These are phyloP conservation scores for Cladobotryum protrusum DNA, from an alignment of 2,329 filamentous ascomycete species.

Conservation along the genomic window DNA sequence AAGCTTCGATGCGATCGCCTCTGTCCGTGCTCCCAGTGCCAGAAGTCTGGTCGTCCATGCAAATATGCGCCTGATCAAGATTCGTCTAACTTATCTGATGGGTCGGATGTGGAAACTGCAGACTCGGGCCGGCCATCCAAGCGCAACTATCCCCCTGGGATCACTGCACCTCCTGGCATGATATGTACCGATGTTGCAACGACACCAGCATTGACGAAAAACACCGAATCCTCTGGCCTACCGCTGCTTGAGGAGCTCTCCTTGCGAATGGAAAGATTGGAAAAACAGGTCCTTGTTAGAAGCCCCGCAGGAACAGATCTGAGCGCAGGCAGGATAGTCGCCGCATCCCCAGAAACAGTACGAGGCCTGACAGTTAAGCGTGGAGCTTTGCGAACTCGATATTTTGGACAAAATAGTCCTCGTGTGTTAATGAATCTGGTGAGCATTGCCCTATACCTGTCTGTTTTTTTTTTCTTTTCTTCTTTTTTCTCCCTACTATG, in stretches of 20 bases:
- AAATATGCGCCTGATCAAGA: constrained; percentile 47
- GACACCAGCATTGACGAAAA: constrained; percentile 21
- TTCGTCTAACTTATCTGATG: constrained; percentile 41
- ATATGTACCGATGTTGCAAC: constrained; percentile 19
- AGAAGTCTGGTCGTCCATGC: constrained; percentile 49
- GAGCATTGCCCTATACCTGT: constrained; percentile 15
- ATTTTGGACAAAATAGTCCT: constrained; percentile 48
- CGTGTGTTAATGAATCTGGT: constrained; percentile 50
- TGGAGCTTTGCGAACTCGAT: constrained; percentile 41
- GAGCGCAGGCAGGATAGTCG: constrained; percentile 25
- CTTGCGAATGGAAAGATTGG: constrained; percentile 47
- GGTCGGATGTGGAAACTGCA: constrained; percentile 36
- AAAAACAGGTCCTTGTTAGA: constrained; percentile 41
- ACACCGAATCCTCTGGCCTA: constrained; percentile 26
- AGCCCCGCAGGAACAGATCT: constrained; percentile 34
- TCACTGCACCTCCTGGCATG: constrained; percentile 16
- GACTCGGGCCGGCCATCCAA: constrained; percentile 32
- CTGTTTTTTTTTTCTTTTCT: too few relatives aligned
- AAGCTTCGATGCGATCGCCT: constrained; percentile 52
- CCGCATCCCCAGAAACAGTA: constrained; percentile 40
- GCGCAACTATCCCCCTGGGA: constrained; percentile 28
- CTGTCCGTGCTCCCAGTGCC: constrained; percentile 52
- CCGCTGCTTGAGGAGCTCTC: constrained; percentile 42
- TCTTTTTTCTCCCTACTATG: too few relatives aligned
- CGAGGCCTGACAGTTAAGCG: constrained; percentile 44